A percentile compares a stretch with the other conserved stretches of the same genome.
These are phyloP conservation scores for Crithidia fasciculata DNA, from an alignment of 208 protist species.

Conservation along the genomic window DNA sequence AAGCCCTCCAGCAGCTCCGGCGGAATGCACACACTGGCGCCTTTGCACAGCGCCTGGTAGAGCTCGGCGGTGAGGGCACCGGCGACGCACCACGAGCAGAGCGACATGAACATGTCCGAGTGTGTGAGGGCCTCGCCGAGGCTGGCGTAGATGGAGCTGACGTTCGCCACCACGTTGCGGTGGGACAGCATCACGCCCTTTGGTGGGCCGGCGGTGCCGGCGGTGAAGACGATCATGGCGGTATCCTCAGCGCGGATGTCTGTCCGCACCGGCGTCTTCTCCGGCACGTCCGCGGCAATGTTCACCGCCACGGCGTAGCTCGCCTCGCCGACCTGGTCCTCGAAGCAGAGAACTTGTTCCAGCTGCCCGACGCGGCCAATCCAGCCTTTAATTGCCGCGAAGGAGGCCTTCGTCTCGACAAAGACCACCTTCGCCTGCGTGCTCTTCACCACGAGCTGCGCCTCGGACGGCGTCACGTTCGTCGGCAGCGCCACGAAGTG, in stretches of 20 bases:
- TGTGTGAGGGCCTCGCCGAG: slow-evolving; percentile 85
- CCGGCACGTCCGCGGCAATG: slow-evolving; percentile 76
- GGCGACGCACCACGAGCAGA: slow-evolving; percentile 91
- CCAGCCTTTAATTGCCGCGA: slow-evolving; percentile 79
- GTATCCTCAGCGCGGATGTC: slow-evolving; percentile 86
- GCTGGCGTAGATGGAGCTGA: slow-evolving; percentile 84
- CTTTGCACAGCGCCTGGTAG: slow-evolving; percentile 90
- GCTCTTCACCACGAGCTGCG: slow-evolving; percentile 82
- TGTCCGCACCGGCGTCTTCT: slow-evolving; percentile 64
- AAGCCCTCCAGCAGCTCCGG: slow-evolving; percentile 89
- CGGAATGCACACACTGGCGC: slow-evolving; percentile 84
- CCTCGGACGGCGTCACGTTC: slow-evolving; percentile 88
- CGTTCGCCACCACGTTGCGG: slow-evolving; percentile 89
- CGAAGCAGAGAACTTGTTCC: slow-evolving; percentile 89
- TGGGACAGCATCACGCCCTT: slow-evolving; percentile 96
- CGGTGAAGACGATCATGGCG: slow-evolving; percentile 93
- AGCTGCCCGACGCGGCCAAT: slow-evolving; percentile 79
- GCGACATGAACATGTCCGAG: slow-evolving; percentile 91
- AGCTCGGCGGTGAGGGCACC: slow-evolving; percentile 80
- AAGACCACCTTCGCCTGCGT: slow-evolving; percentile 88
- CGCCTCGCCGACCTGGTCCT: slow-evolving; percentile 81
- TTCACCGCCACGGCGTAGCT: slow-evolving; percentile 90
- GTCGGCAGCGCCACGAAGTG: slow-evolving; percentile 91
- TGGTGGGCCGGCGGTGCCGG: slow-evolving; percentile 91
- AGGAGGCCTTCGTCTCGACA: slow-evolving; percentile 85